Base-by-base conservation (phyloP, 106 monocot species). In the Allium fistulosum region DNA sequence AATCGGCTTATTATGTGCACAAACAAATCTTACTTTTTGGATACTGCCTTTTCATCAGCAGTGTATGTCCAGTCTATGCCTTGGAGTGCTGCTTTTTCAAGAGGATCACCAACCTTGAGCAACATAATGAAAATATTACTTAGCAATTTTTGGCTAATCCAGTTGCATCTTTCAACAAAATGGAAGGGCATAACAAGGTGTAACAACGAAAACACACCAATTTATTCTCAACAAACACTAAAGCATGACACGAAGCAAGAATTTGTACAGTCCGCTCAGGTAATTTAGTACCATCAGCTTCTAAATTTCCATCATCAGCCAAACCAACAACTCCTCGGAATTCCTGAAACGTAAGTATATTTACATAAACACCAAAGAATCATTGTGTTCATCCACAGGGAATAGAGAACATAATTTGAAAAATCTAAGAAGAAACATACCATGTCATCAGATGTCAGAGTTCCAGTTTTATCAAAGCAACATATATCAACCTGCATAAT, bases 361-460 rank as follows among this genome's bases (percentile, higher is more conserved):
- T 37, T 37, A 5, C 37, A 37, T 37, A 37, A 37, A 53, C 46
- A 46, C 46, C 60, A 59, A 53, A 26, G 5, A 6, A 52, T 15
- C 17, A 10, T 65, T n/a, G 16, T 27, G 10, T 27, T 61, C 18
- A 9, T 62, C 62, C 6, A 45, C 45, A 46, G 13, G 51, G 57
- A 57, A 69, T 16, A 15, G n/a, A 16, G 18, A 18, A 73, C 27
- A 56, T 17, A 9, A 46, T 37, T 11, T 26, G 4, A 10, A 11
- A 14, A 15, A 28, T 1, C 17, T 18, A 56, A 37, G 11, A 16
- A 66, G 11, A 28, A 17, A 7, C 65, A 52, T 93, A 99, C 99
- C 99, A 99, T 99, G 76, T 99, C 99, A 90, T 99, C 99, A 71
- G 99, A 99, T 70, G 99, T 99, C 17, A 99, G 84, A 67, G 99